Conservation (phyloP, 2,329 filamentous ascomycete species). For the Metarhizium humberi region DNA sequence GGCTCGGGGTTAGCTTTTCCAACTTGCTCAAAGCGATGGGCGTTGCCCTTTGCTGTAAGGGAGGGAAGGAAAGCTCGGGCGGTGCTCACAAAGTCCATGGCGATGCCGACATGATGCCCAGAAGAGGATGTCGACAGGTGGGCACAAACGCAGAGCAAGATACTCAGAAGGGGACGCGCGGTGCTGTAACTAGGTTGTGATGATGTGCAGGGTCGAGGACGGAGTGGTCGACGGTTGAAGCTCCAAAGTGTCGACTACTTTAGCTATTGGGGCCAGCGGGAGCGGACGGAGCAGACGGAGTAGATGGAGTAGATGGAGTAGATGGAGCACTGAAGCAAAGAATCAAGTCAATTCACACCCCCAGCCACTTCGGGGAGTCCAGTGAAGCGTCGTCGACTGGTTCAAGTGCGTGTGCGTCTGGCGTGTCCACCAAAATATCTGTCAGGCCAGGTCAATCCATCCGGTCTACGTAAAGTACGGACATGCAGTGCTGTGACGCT, state of each 20-base stretch:
- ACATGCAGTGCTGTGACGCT: neutral
- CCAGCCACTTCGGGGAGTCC: too few species aligned
- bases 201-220: neutral
- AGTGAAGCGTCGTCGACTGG: too few species aligned
- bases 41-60: neutral
- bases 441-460: too few species aligned
- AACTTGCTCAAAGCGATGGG: constrained; percentile 4
- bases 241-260: too few species aligned
- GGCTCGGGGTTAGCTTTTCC: constrained; percentile 3
- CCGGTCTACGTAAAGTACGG: neutral
- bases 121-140: constrained; percentile 1
- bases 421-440: too few species aligned
- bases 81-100: constrained; percentile 48
- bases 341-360: neutral
- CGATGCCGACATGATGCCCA: constrained; percentile 37
- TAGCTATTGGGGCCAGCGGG: too few species aligned
- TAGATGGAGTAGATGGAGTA: neutral
- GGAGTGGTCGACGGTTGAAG: neutral
- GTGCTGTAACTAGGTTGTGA: neutral
- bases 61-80: neutral
- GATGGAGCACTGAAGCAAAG: neutral
- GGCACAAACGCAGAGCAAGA: neutral
- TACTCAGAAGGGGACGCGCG: neutral
- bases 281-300: too few species aligned
- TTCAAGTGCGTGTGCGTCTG: too few species aligned